These are phyloP conservation scores for Alternaria metachromatica DNA, from an alignment of 2,329 filamentous ascomycete genomes.

Conservation along the genomic window DNA sequence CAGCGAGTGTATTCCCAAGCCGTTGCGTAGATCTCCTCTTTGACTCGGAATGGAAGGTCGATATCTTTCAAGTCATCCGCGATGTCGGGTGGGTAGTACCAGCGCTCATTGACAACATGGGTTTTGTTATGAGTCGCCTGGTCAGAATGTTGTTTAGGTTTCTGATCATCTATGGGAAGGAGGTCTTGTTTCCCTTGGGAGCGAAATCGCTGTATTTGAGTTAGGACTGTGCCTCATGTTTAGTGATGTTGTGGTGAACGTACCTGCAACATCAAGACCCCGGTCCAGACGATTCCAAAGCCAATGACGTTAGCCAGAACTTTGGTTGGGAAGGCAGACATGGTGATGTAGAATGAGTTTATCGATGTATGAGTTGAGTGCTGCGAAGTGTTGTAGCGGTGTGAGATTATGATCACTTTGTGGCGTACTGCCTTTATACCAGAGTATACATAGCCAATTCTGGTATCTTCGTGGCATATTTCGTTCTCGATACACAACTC, in stretches of 20 bases:
- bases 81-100: slow-evolving; percentile 6
- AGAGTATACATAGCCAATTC: not conserved
- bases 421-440: not conserved
- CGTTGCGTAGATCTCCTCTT: slow-evolving; percentile 21
- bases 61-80: slow-evolving; percentile 7
- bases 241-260: fast-evolving
- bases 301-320: not conserved
- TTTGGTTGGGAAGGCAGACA: not conserved
- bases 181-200: not conserved
- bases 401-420: not conserved
- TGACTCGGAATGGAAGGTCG: not conserved
- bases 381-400: not conserved
- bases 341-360: not conserved
- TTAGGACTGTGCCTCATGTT: not conserved
- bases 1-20: slow-evolving; percentile 31
- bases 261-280: not conserved
- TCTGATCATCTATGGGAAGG: not conserved
- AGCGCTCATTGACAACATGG: slow-evolving; percentile 1
- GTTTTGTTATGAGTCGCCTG: not conserved
- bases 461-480: not conserved
- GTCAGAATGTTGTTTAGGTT: not conserved
- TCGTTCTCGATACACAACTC: not conserved
- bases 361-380: not conserved
- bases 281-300: not conserved
- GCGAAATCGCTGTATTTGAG: not conserved